Evolutionary conservation across 2,329 filamentous ascomycete genomes (phyloP).

Genomic region (Microcyclospora tardicrescens): DNA sequence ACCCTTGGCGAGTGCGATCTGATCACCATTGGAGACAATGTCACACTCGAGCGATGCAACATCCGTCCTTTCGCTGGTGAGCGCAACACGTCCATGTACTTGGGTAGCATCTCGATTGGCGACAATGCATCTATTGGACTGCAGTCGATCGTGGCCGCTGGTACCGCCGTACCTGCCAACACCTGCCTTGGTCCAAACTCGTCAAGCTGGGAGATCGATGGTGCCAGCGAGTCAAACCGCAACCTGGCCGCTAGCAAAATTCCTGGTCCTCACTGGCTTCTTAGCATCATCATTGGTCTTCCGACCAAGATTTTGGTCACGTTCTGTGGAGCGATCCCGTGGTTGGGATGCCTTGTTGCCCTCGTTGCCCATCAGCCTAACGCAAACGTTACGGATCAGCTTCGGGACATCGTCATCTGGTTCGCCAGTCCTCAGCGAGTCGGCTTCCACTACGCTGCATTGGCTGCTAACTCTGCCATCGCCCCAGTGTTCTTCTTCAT

Average conservation of each 20-base stretch:
- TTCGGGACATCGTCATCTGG: conserved; percentile 37
- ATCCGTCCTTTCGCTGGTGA: conserved; percentile 43
- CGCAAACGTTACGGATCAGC: conserved; percentile 18
- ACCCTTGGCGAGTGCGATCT: conserved; percentile 45
- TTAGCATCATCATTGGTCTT: conserved; percentile 30
- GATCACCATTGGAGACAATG: conserved; percentile 40
- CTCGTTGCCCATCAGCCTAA: conserved; percentile 31
- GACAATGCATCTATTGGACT: conserved; percentile 36
- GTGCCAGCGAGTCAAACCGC: conserved; percentile 35
- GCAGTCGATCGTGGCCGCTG: conserved; percentile 39
- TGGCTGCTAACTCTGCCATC: conserved; percentile 28
- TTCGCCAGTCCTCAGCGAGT: conserved; percentile 36
- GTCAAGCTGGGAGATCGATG: conserved; percentile 42
- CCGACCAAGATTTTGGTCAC: conserved; percentile 31
- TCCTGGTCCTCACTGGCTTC: conserved; percentile 34
- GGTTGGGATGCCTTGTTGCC: conserved; percentile 29
- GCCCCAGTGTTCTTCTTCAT: conserved; percentile 35
- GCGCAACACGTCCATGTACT: conserved; percentile 45
- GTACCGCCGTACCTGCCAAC: conserved; percentile 35
- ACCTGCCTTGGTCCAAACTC: conserved; percentile 45
- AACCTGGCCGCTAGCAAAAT: conserved; percentile 28
- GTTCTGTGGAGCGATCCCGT: conserved; percentile 34
- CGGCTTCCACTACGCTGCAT: conserved; percentile 38
- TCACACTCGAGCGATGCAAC: conserved; percentile 35
- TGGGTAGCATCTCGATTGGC: conserved; percentile 40